Conservation (phyloP, 2,329 filamentous ascomycete species). For the Microsporum audouinii region DNA sequence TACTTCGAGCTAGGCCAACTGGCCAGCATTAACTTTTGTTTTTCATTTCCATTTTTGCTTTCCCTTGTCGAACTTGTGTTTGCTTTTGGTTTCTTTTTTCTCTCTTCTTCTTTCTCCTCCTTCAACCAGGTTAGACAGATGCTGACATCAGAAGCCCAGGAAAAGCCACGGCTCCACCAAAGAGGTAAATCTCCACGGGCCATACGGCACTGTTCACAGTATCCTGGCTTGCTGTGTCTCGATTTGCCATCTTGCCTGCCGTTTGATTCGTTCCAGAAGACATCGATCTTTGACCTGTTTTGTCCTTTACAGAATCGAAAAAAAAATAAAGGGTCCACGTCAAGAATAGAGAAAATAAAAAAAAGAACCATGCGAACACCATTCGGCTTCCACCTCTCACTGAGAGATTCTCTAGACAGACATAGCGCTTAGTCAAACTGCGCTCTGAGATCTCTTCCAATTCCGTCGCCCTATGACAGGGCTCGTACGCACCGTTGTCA, state of each 20-base stretch:
- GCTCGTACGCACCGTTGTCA: background rate
- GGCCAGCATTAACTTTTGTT: background rate
- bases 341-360: background rate
- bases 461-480: background rate
- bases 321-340: background rate
- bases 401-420: background rate
- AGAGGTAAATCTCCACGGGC: conserved; percentile 3
- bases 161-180: background rate
- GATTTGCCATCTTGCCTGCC: background rate
- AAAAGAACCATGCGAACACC: background rate
- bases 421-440: background rate
- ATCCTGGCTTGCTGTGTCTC: background rate
- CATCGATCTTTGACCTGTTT: background rate
- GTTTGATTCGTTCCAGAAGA: conserved; percentile 2
- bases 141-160: background rate
- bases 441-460: background rate
- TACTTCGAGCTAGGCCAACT: background rate
- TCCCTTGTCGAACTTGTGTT: background rate
- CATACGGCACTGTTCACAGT: conserved; percentile 4
- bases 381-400: background rate
- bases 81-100: background rate
- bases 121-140: background rate
- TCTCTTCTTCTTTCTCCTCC: background rate
- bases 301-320: background rate
- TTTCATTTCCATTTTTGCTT: background rate